Percentiles rank a stretch among this genome's conserved stretches.
These are phyloP conservation scores for Xylariales sp. DNA, from an alignment of 2,329 filamentous ascomycete species.

Conservation along the genomic window DNA sequence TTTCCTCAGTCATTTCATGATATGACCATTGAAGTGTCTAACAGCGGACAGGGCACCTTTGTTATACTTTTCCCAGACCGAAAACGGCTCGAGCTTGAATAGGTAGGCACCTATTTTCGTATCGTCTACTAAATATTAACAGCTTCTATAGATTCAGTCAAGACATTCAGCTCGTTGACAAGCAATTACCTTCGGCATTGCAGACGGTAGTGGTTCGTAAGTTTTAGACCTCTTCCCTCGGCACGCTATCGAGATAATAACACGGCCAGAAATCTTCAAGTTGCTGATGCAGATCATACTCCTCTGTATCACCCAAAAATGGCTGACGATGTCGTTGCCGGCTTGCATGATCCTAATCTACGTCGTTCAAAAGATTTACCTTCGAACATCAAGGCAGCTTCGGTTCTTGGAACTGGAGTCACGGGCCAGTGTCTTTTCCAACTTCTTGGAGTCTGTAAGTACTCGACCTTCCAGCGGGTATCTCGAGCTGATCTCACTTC, in stretches of 20 bases:
- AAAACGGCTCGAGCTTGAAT: conserved; percentile 36
- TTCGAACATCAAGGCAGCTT: conserved; percentile 52
- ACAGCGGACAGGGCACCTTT: conserved; percentile 30
- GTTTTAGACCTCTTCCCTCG: neutral
- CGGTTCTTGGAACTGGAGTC: conserved; percentile 52
- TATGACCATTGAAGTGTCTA: conserved; percentile 6
- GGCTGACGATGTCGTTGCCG: conserved; percentile 42
- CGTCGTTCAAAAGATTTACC: conserved; percentile 44
- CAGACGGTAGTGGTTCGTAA: neutral
- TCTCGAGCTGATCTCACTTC: neutral
- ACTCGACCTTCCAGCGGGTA: neutral
- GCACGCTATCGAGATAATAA: neutral
- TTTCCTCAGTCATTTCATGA: conserved; percentile 7
- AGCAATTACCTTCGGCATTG: conserved; percentile 33
- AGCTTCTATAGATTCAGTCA: conserved; percentile 33
- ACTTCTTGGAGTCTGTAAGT: conserved; percentile 20
- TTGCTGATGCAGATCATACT: conserved; percentile 38
- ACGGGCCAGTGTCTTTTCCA: conserved; percentile 40
- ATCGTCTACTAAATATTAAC: neutral
- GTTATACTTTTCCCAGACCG: conserved; percentile 34
- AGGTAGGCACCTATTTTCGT: conserved; percentile 20
- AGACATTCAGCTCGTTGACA: conserved; percentile 40
- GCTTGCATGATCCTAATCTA: conserved; percentile 37
- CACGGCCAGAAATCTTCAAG: conserved; percentile 31
- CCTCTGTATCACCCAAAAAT: conserved; percentile 40